phyloP scores from a whole-genome alignment of 805 yeast species.

The Huiozyma sinensis region DNA sequence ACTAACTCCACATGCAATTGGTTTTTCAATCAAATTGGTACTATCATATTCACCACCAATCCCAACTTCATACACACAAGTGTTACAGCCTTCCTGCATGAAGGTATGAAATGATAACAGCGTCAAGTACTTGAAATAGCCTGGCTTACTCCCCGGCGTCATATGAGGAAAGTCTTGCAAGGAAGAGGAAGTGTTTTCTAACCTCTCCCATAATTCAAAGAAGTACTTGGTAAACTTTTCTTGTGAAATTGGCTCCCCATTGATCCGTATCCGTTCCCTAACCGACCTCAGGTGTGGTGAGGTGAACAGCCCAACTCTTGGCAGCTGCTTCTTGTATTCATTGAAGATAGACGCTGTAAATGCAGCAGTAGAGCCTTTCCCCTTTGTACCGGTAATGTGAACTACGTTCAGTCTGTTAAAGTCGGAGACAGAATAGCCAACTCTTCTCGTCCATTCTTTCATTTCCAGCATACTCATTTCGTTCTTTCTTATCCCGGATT shows the following conservation, averaged over 20 bases:
- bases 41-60: slow-evolving; percentile 97
- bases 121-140: slow-evolving; percentile 86
- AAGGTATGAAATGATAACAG: slow-evolving; percentile 86
- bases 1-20: slow-evolving; percentile 77
- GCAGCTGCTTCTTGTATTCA: slow-evolving; percentile 39
- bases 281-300: slow-evolving; percentile 93
- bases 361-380: slow-evolving; percentile 97
- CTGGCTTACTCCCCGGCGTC: slow-evolving; percentile 68
- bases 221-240: slow-evolving; percentile 77
- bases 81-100: slow-evolving; percentile 75
- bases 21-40: slow-evolving; percentile 75
- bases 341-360: slow-evolving; percentile 71
- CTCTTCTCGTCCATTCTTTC: slow-evolving; percentile 64
- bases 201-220: slow-evolving; percentile 85
- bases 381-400: slow-evolving; percentile 96
- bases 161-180: slow-evolving; percentile 57
- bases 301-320: slow-evolving; percentile 82
- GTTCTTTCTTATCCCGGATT: slow-evolving; percentile 54
- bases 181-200: slow-evolving; percentile 50
- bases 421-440: slow-evolving; percentile 56
- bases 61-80: slow-evolving; percentile 95
- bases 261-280: slow-evolving; percentile 79
- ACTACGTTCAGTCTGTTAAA: slow-evolving; percentile 67
- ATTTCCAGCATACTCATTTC: slow-evolving; percentile 74
- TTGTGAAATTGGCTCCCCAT: slow-evolving; percentile 78